These are phyloP conservation scores for Earliella scabrosa DNA, from an alignment of 1,284 basidiomycete species.

Conservation along the genomic window DNA sequence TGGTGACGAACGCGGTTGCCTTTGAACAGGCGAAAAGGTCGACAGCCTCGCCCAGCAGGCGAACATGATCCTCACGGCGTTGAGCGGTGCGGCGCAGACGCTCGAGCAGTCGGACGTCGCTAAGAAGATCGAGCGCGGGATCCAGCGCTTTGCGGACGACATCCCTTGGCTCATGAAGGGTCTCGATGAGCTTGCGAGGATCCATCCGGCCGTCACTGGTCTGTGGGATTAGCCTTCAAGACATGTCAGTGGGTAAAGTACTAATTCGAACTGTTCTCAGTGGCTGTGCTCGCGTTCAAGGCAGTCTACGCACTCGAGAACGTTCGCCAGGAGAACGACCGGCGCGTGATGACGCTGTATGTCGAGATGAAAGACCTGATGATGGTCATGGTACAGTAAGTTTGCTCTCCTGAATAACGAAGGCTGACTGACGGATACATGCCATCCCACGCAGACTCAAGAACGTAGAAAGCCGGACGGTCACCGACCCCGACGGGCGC, in stretches of 20 bases:
- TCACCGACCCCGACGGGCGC: too few relatives aligned
- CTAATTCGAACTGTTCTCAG: too few relatives aligned
- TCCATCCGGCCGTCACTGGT: conserved; percentile 36
- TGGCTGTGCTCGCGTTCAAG: conserved; percentile 48
- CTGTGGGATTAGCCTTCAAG: too few relatives aligned
- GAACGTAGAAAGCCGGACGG: conserved; percentile 14
- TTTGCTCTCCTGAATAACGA: too few relatives aligned
- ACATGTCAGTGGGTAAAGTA: too few relatives aligned
- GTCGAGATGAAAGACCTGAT: conserved; percentile 41
- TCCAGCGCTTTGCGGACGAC: conserved; percentile 14
- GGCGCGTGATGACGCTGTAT: conserved; percentile 40
- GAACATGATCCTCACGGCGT: not conserved
- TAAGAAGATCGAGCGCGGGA: conserved; percentile 15
- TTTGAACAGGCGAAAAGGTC: not conserved
- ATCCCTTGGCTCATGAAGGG: conserved; percentile 30
- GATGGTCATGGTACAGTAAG: conserved; percentile 44
- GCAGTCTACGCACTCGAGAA: conserved; percentile 42
- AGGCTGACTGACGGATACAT: too few relatives aligned
- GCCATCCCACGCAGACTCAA: not conserved
- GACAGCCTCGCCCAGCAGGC: not conserved
- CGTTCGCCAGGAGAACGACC: conserved; percentile 45
- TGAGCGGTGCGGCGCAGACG: not conserved
- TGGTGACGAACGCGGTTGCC: too few relatives aligned
- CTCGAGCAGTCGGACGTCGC: conserved; percentile 3
- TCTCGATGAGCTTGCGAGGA: conserved; percentile 30